These are phyloP conservation scores for Solidago caesia DNA, from an alignment of 129 eudicot species.

Conservation along the genomic window DNA sequence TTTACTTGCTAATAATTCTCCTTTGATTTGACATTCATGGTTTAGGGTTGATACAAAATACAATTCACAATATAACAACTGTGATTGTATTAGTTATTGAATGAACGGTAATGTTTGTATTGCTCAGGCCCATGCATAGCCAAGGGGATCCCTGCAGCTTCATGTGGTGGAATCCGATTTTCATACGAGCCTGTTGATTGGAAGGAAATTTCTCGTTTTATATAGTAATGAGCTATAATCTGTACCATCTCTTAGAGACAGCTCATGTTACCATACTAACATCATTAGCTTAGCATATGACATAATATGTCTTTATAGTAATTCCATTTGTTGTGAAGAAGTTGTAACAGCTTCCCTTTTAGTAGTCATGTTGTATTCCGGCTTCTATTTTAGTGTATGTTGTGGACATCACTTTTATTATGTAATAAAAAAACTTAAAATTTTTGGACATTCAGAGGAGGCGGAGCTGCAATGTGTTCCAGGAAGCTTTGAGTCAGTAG, in stretches of 20 bases:
- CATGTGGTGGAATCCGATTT: slow-evolving; percentile 41
- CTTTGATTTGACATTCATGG: background rate
- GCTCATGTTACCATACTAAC: slow-evolving; percentile 5
- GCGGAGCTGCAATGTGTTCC: slow-evolving; percentile 92
- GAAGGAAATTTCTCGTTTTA: slow-evolving; percentile 16
- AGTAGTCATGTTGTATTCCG: background rate
- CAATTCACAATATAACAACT: slow-evolving; percentile 23
- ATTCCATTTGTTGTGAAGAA: slow-evolving; percentile 2
- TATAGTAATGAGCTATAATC: slow-evolving; percentile 14
- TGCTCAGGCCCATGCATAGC: slow-evolving; percentile 53
- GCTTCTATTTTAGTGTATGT: background rate
- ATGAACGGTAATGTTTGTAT: slow-evolving; percentile 41
- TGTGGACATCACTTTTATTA: background rate
- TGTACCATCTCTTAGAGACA: slow-evolving; percentile 14
- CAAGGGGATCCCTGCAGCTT: slow-evolving; percentile 49
- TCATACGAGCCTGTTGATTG: slow-evolving; percentile 37
- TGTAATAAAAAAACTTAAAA: slow-evolving; percentile 9
- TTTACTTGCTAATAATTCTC: background rate
- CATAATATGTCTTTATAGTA: background rate
- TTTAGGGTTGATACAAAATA: slow-evolving; percentile 22
- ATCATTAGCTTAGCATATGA: slow-evolving; percentile 17
- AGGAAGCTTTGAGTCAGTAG: slow-evolving; percentile 88
- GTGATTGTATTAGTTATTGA: slow-evolving; percentile 33
- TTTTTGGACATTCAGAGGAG: slow-evolving; percentile 62
- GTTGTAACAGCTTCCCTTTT: slow-evolving; percentile 7